Conservation (phyloP, 2,329 filamentous ascomycete genomes). For the Alternaria sp. region DNA sequence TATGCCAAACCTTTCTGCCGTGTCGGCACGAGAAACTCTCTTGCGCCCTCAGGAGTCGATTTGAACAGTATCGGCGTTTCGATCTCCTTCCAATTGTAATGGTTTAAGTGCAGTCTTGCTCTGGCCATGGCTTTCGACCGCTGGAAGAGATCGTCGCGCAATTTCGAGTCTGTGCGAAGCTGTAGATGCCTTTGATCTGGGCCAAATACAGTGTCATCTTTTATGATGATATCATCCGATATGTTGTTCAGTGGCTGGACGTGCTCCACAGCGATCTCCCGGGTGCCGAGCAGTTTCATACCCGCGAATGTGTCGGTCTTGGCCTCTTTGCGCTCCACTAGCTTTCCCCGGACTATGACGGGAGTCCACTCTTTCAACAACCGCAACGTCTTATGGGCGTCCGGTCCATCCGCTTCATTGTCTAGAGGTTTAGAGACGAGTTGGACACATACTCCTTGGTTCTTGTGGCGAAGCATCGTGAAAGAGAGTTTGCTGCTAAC, state of each 20-base stretch:
- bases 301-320: slow-evolving; percentile 40
- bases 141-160: slow-evolving; percentile 73
- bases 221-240: slow-evolving; percentile 77
- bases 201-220: slow-evolving; percentile 74
- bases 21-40: slow-evolving; percentile 93
- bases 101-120: slow-evolving; percentile 61
- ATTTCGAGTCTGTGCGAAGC: slow-evolving; percentile 72
- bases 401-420: slow-evolving; percentile 24
- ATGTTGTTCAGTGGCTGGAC: slow-evolving; percentile 76
- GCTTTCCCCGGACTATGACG: slow-evolving; percentile 59
- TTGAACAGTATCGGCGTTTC: slow-evolving; percentile 97
- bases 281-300: slow-evolving; percentile 42
- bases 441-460: slow-evolving; percentile 56
- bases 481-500: slow-evolving; percentile 75
- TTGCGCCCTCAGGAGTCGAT: slow-evolving; percentile 92
- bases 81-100: slow-evolving; percentile 72
- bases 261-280: slow-evolving; percentile 68
- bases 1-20: slow-evolving; percentile 78
- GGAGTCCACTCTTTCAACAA: slow-evolving; percentile 59
- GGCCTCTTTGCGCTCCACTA: slow-evolving; percentile 52
- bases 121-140: slow-evolving; percentile 66
- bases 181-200: slow-evolving; percentile 82
- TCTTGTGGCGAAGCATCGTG: slow-evolving; percentile 61
- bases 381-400: slow-evolving; percentile 50
- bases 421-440: slow-evolving; percentile 55